Conservation (phyloP, 495 filamentous ascomycete species). For the Xylaria castorea region DNA sequence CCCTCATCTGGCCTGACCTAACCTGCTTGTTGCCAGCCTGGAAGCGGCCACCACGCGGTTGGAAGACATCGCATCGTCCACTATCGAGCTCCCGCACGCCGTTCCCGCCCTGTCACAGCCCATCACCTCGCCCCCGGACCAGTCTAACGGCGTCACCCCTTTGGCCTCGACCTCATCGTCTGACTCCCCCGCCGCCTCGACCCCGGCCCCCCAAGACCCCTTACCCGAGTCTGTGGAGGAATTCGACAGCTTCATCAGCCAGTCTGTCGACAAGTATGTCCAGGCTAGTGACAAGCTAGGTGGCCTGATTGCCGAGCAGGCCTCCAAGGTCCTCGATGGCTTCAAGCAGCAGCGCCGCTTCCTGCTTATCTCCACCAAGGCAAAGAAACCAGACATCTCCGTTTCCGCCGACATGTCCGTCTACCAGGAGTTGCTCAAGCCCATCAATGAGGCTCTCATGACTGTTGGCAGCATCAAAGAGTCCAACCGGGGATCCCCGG, state of each 20-base stretch:
- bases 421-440: constrained; percentile 68
- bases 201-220: constrained; percentile 58
- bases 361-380: constrained; percentile 84
- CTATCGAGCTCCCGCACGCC: constrained; percentile 63
- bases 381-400: constrained; percentile 84
- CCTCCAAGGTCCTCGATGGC: constrained; percentile 50
- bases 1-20: constrained; percentile 32
- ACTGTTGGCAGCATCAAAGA: constrained; percentile 80
- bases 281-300: constrained; percentile 79
- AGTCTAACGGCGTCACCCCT: constrained; percentile 39
- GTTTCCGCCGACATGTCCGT: constrained; percentile 70
- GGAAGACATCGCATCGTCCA: constrained; percentile 88
- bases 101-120: constrained; percentile 49
- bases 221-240: constrained; percentile 81
- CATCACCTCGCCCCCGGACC: constrained; percentile 39
- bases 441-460: constrained; percentile 78
- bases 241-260: constrained; percentile 80
- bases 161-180: constrained; percentile 42
- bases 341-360: constrained; percentile 88
- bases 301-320: constrained; percentile 78
- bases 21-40: constrained; percentile 66
- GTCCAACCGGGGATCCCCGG: constrained; percentile 70
- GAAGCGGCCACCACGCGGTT: constrained; percentile 96
- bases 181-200: constrained; percentile 40
- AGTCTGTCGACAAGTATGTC: constrained; percentile 78